Evolutionary conservation across 2,329 filamentous ascomycete species (phyloP), one percentile per base, ranked within the genome.

Genomic region (Scedosporium minutisporum): DNA sequence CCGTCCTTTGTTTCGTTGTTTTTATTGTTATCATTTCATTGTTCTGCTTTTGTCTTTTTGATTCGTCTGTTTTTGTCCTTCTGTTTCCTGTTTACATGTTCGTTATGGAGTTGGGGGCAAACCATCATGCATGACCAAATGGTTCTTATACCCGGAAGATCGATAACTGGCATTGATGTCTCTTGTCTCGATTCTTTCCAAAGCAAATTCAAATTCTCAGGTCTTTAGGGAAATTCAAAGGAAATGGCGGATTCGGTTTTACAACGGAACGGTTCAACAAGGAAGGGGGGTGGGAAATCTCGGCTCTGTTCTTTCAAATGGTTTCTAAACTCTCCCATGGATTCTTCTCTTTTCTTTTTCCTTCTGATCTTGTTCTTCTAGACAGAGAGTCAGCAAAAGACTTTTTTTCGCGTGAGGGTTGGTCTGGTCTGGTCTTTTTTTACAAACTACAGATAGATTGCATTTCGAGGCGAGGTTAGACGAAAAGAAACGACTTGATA

Each of bases 281-380:
- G 12, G 23, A 6, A n/a, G 12, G 51, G 12, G 23, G 18, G 23
- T 55, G 51, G 46, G 55, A 58, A 38, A 33, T 58, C 55, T 58
- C 51, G 51, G 51, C 51, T 55, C 21, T 48, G 5, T 63, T 21
- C 12, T 51, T 62, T 25, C n/a, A 14, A 18, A 23, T 10, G 38
- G 29, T 33, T 33, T 33, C 33, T 38, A 38, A 38, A 38, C 33
- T 38, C 33, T 38, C 29, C 42, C 44, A n/a, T 53, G n/a, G 5
- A 63, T 48, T 57, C 48, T 57, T 63, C 58, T 41, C 58, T 46
- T n/a, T 59, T 59, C n/a, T 59, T 59, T 42, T 59, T 59, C 38
- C 29, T 29, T n/a, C 12, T 29, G 16, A 18, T 58, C 55, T 58
- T 58, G 16, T 10, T 58, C n/a, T 38, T 58, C 16, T 16, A 38